phyloP scores from a whole-genome alignment of 805 yeast species.

The Wilhelminamyces savonicus region DNA sequence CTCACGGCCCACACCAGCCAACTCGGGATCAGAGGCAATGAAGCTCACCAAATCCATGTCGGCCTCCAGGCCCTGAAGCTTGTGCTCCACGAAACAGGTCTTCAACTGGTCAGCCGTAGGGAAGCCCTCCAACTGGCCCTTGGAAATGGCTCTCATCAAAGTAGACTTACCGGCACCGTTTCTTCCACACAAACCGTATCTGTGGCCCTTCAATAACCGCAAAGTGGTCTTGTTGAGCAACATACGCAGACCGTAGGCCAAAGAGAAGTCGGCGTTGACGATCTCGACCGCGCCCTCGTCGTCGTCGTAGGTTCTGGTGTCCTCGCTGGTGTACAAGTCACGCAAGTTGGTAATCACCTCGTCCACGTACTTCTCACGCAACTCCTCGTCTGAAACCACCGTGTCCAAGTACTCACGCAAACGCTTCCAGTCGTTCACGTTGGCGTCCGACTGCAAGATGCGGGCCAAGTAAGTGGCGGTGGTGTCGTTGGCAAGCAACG shows the following conservation, averaged over 20 bases:
- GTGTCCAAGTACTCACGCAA: conserved; percentile 46
- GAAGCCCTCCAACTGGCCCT: conserved; percentile 96
- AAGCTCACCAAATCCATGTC: conserved; percentile 83
- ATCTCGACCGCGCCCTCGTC: conserved; percentile 82
- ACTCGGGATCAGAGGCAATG: conserved; percentile 84
- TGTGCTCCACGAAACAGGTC: conserved; percentile 97
- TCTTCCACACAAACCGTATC: conserved; percentile 97
- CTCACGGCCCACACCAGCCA: conserved; percentile 52
- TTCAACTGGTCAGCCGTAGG: conserved; percentile 81
- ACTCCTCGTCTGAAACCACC: conserved; percentile 25
- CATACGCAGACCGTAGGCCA: conserved; percentile 98
- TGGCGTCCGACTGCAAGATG: conserved; percentile 34
- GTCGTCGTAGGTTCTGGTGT: conserved; percentile 46
- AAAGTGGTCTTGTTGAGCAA: conserved; percentile 86
- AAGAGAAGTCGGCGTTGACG: conserved; percentile 89
- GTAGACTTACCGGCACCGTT: conserved; percentile 99
- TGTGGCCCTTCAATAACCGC: conserved; percentile 85
- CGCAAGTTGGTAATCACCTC: conserved; percentile 43
- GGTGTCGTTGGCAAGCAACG: conserved; percentile 27
- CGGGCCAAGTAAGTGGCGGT: conserved; percentile 42
- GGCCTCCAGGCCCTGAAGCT: conserved; percentile 90
- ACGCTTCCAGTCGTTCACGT: conserved; percentile 43
- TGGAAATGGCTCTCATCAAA: conserved; percentile 91
- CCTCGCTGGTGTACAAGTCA: conserved; percentile 42
- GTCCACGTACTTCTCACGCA: conserved; percentile 32